Percentiles rank a stretch among this genome's conserved stretches.
Evolutionary conservation across 2,329 filamentous ascomycete species (phyloP).

Genomic region (Arthrobotrys megalospora): DNA sequence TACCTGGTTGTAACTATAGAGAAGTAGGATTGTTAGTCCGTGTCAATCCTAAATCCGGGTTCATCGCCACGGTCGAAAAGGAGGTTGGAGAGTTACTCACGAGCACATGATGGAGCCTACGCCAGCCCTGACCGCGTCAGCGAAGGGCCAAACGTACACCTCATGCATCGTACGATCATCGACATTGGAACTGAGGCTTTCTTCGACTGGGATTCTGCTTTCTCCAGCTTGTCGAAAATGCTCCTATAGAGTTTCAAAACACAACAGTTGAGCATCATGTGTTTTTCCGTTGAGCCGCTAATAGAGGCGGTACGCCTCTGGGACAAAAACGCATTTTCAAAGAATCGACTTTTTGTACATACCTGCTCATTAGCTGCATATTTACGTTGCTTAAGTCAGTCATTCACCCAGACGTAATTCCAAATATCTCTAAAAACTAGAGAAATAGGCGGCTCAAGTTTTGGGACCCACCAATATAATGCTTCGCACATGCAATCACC

Average conservation of each 20-base stretch:
- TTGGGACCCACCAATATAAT: slow-evolving; percentile 70
- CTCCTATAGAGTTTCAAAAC: slow-evolving; percentile 65
- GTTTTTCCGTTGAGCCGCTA: slow-evolving; percentile 27
- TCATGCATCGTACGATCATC: slow-evolving; percentile 83
- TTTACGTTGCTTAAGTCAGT: slow-evolving; percentile 47
- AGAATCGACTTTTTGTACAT: slow-evolving; percentile 60
- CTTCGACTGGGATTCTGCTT: slow-evolving; percentile 68
- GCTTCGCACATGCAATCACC: slow-evolving; percentile 73
- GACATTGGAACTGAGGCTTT: slow-evolving; percentile 74
- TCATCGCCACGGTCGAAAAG: slow-evolving; percentile 44
- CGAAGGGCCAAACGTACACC: slow-evolving; percentile 84
- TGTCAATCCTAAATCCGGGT: slow-evolving; percentile 44
- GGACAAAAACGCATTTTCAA: slow-evolving; percentile 55
- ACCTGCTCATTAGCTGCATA: slow-evolving; percentile 59
- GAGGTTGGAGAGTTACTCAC: slow-evolving; percentile 64
- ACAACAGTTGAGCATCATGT: slow-evolving; percentile 54
- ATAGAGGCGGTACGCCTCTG: slow-evolving; percentile 24
- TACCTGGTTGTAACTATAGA: slow-evolving; percentile 63
- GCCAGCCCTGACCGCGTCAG: slow-evolving; percentile 78
- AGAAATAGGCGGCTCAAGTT: slow-evolving; percentile 56
- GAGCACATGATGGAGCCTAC: slow-evolving; percentile 75
- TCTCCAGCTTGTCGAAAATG: slow-evolving; percentile 57
- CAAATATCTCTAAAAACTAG: slow-evolving; percentile 43
- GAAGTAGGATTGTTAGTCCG: slow-evolving; percentile 45
- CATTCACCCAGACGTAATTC: slow-evolving; percentile 45